Base-by-base conservation (phyloP, 441 rosid genomes). In the Aleurites moluccanus region DNA sequence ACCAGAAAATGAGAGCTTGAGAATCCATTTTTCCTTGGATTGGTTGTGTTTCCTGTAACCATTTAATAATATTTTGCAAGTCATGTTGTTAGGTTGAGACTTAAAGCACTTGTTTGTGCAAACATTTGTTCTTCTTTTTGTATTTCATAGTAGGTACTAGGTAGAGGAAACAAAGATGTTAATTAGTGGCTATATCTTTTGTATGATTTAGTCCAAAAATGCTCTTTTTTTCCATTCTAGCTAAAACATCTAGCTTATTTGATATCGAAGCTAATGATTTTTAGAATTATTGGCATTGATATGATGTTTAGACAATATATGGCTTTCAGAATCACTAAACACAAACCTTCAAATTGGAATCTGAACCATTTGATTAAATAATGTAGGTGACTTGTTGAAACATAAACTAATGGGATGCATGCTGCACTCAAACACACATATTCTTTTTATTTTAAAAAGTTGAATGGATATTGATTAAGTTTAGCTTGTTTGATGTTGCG, bases 401-500 rank as follows among this genome's bases (percentile, higher is more conserved):
- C 18, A 20, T 3, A 20, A 28, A 52, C 4, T n/a, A 10, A 60
- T 60, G 18, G 30, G 64, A 2, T 28, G 30, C 30, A 28, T 28
- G 30, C 30, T 28, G 30, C 30, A 28, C 30, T 1, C 30, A 28
- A 28, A 28, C 30, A 2, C 30, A 28, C 30, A 28, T 28, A 28
- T 28, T 28, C 30, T 28, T 28, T 28, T 28, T 28, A 28, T 28
- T 28, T 28, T 1, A 21, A 14, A 25, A 7, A n/a, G 42, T 50
- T 20, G 1, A 27, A 28, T 18, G 4, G 6, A 14, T 28, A 25
- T 14, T 50, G 2, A 8, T 67, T 6, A 15, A 35, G 44, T 66
- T 67, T 60, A 27, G 44, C 64, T 44, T 49, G 23, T 38, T 18
- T 59, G 28, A 45, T 60, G 49, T 56, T 75, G 45, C 30, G 25